Conservation (phyloP, 1,284 basidiomycete species). For the Microbotryomycetes sp. region DNA sequence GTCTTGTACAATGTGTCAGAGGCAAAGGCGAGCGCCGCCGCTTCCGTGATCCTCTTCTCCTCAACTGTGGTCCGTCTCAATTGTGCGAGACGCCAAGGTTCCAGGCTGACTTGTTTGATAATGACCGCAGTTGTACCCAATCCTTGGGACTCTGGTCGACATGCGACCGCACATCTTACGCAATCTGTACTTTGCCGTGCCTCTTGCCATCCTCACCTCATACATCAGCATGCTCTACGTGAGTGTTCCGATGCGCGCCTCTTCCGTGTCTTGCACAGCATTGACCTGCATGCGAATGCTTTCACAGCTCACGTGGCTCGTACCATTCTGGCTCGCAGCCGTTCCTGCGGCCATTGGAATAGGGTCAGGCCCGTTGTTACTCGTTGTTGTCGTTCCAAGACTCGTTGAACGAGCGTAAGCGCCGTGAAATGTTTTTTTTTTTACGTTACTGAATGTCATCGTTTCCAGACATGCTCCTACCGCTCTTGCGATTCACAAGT, state of each 20-base stretch:
- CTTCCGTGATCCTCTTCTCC: conserved; percentile 7
- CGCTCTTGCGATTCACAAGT: conserved; percentile 23
- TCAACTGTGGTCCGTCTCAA: conserved; percentile 9
- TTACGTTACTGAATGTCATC: too few relatives aligned
- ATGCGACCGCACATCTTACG: conserved; percentile 3
- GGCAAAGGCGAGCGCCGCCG: neutral
- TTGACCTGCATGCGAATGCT: neutral
- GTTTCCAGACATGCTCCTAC: conserved; percentile 14
- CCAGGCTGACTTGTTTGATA: neutral
- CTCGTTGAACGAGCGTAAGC: conserved; percentile 17
- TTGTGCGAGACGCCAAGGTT: neutral
- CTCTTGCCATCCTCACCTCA: neutral
- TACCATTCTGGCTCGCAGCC: conserved; percentile 6
- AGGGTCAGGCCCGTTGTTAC: conserved; percentile 15
- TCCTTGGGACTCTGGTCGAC: conserved; percentile 10
- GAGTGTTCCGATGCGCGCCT: neutral
- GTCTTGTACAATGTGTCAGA: conserved; percentile 8
- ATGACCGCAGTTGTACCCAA: conserved; percentile 12
- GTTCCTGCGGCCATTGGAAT: conserved; percentile 13
- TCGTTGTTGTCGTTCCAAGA: conserved; percentile 25
- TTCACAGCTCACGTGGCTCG: conserved; percentile 1
- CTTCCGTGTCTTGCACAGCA: neutral
- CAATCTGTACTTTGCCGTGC: conserved; percentile 8
- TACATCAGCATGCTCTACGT: conserved; percentile 6
- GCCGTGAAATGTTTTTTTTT: neutral